Evolutionary conservation across 2,329 filamentous ascomycete species (phyloP), one percentile per base, ranked within the genome.

Genomic region (Fusarium armeniacum): DNA sequence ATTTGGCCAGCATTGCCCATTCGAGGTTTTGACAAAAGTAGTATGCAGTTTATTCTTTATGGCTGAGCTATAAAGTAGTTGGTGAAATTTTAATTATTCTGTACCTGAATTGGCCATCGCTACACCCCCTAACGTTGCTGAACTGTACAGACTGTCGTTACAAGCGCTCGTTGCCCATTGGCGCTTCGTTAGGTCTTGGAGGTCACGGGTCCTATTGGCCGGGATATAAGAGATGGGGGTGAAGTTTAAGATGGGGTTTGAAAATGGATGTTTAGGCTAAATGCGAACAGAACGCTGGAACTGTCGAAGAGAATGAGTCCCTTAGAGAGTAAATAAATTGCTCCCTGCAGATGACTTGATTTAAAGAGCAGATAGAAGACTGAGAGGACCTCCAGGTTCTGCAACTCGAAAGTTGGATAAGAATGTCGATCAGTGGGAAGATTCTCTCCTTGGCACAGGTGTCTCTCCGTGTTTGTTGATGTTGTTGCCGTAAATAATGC

Each of bases 81-180:
- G 10, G 24, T 18, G 18, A 30, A 40, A 18, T 24, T 28, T 18
- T 24, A 3, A 28, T 18, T 20, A 3, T 26, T 20, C 20, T 18
- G 41, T 40, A 38, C 18, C 41, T 43, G 41, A 38, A 38, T 15
- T 24, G 10, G 32, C 8, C 30, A 28, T 16, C 15, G n/a, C 15
- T 28, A 41, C 18, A 35, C 41, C 22, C 40, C 40, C 22, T 18
- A 43, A 26, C 40, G 40, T 43, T 26, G 9, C 11, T 43, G 40
- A 43, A 26, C 24, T 28, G 22, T 26, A 26, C 9, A 44, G 6
- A 41, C 33, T 40, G 36, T 46, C 33, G 33, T 51, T 75, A 75
- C 62, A 75, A 75, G 73, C 73, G 73, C 73, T 60, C 38, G 33
- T 24, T 51, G 53, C 36, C 57, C 28, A 75, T 75, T 75, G 73